Percentiles rank a stretch among this genome's conserved stretches.
Conservation (phyloP, 441 rosid genomes). For the Syzygium malaccense region DNA sequence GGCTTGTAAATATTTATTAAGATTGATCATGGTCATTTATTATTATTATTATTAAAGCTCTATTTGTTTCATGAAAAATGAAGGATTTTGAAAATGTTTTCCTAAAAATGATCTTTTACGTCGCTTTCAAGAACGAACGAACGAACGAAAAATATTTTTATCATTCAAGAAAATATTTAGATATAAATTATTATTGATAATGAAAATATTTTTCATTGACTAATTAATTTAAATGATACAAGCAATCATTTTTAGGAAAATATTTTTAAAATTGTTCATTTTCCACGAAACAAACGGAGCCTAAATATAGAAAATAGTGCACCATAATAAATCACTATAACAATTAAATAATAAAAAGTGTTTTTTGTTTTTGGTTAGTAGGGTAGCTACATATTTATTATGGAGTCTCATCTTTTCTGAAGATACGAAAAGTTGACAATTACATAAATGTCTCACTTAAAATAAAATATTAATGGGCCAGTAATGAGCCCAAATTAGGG, state of each 20-base stretch:
- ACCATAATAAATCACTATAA: neutral
- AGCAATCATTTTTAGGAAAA: too few relatives aligned
- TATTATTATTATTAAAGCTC: neutral
- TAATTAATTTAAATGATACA: too few relatives aligned
- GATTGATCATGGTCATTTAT: neutral
- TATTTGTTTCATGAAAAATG: too few relatives aligned
- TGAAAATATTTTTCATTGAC: neutral
- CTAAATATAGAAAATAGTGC: fast-evolving
- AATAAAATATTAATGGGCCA: neutral
- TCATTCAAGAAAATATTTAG: neutral
- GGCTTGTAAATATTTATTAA: neutral
- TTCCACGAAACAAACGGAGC: neutral
- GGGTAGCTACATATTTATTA: neutral
- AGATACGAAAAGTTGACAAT: too few relatives aligned
- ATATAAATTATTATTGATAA: too few relatives aligned
- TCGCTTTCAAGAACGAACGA: too few relatives aligned
- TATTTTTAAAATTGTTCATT: too few relatives aligned
- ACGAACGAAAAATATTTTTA: too few relatives aligned
- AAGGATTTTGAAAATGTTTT: too few relatives aligned
- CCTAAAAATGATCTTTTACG: neutral
- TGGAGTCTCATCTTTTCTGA: neutral
- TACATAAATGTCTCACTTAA: neutral
- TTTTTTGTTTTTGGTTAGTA: neutral
- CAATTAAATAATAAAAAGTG: neutral
- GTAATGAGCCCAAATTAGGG: neutral